Evolutionary conservation across 2,329 filamentous ascomycete genomes (phyloP).

Genomic region (Cladosporium cucumerinum): DNA sequence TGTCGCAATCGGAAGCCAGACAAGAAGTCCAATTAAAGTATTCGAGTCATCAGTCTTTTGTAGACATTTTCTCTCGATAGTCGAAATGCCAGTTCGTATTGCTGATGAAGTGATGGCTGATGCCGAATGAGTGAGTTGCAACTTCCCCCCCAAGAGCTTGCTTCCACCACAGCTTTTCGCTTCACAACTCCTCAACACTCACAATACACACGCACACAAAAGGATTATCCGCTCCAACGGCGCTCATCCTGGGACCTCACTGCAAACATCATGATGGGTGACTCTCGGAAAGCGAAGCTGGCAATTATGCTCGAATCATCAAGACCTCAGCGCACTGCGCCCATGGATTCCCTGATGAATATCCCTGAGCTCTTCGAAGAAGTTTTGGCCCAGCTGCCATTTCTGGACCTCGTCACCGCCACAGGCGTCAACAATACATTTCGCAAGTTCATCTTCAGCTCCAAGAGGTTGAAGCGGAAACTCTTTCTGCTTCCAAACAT

Average conservation of each 20-base stretch:
- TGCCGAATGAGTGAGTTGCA: background rate
- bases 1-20: background rate
- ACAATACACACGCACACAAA: background rate
- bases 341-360: background rate
- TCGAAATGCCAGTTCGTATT: background rate
- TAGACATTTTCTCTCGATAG: background rate
- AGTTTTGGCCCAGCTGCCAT: background rate
- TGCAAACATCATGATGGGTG: background rate
- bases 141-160: background rate
- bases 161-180: background rate
- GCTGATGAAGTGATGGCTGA: background rate
- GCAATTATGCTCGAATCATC: background rate
- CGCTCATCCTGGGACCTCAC: background rate
- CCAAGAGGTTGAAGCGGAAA: background rate
- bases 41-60: background rate
- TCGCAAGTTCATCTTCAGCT: slow-evolving; percentile 3
- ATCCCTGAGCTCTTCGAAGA: slow-evolving; percentile 13
- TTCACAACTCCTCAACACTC: background rate
- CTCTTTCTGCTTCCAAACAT: background rate
- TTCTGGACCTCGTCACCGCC: slow-evolving; percentile 6
- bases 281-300: background rate
- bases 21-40: background rate
- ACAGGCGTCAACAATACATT: slow-evolving; percentile 2
- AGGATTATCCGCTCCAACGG: background rate
- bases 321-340: background rate